These are phyloP conservation scores for Aspergillus conjunctus DNA, from an alignment of 495 filamentous ascomycete genomes.

Conservation along the genomic window DNA sequence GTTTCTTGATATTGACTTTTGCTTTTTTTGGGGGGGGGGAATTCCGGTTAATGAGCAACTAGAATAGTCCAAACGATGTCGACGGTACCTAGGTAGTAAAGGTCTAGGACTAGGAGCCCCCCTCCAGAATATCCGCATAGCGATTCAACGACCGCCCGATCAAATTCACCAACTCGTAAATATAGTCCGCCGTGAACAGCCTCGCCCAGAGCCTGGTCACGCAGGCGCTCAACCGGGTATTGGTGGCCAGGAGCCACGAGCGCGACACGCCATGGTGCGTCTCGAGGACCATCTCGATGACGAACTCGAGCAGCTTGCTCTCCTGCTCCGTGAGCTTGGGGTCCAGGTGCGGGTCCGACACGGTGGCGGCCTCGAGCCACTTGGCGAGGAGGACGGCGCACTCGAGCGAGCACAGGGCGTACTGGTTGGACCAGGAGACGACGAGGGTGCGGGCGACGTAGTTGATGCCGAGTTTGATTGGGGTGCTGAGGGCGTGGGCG, in stretches of 20 bases:
- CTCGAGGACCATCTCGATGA: slow-evolving; percentile 69
- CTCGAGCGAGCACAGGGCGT: slow-evolving; percentile 68
- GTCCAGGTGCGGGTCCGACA: slow-evolving; percentile 32
- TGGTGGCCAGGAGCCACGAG: slow-evolving; percentile 51
- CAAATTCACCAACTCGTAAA: slow-evolving; percentile 66
- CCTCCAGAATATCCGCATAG: slow-evolving; percentile 65
- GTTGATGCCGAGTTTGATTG: slow-evolving; percentile 68
- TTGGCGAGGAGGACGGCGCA: slow-evolving; percentile 66
- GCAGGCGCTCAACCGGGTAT: slow-evolving; percentile 61
- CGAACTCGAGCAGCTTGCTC: slow-evolving; percentile 58
- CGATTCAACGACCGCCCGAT: slow-evolving; percentile 63
- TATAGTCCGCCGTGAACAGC: slow-evolving; percentile 67
- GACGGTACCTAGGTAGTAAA: too few relatives aligned
- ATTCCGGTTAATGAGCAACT: too few relatives aligned
- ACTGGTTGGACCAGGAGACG: slow-evolving; percentile 71
- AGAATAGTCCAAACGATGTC: too few relatives aligned
- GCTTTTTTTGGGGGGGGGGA: too few relatives aligned
- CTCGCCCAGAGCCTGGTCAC: slow-evolving; percentile 69
- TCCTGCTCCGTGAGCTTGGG: slow-evolving; percentile 56
- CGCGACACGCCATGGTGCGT: slow-evolving; percentile 58
- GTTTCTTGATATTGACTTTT: too few relatives aligned
- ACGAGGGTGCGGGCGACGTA: slow-evolving; percentile 71
- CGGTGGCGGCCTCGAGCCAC: slow-evolving; percentile 51
- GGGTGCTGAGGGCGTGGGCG: slow-evolving; percentile 67
- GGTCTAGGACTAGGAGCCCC: not conserved